phyloP scores from a whole-genome alignment of 1,139 yeast genomes.

The Waltiozyma sp. region DNA sequence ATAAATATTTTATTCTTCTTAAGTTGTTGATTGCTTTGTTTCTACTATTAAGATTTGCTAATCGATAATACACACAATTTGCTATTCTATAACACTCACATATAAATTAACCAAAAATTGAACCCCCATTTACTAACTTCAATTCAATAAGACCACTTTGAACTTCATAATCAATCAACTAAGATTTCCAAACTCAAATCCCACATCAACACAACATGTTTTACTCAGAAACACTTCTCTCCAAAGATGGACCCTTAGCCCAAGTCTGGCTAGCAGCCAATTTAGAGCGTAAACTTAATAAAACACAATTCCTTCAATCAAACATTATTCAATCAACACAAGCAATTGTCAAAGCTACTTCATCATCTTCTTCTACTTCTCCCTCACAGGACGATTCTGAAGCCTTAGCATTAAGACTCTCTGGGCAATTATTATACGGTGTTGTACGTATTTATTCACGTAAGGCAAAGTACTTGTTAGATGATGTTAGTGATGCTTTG shows the following conservation, averaged over 20 bases:
- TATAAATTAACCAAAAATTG: no score
- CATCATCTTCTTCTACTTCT: not conserved
- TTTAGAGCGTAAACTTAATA: conserved; percentile 69
- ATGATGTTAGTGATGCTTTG: conserved; percentile 76
- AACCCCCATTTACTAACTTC: no score
- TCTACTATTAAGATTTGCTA: no score
- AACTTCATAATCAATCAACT: not conserved
- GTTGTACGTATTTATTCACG: conserved; percentile 82
- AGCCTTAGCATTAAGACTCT: conserved; percentile 67
- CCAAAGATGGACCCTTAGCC: conserved; percentile 76
- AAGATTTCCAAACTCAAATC: not conserved
- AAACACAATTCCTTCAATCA: conserved; percentile 64
- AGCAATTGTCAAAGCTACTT: conserved; percentile 32
- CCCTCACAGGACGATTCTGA: conserved; percentile 19
- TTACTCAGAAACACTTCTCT: conserved; percentile 34
- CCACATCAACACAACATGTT: conserved; percentile 19
- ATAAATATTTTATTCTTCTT: no score
- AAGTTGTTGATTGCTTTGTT: no score
- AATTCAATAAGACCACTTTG: not conserved
- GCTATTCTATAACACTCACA: no score
- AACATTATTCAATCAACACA: conserved; percentile 60
- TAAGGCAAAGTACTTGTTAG: conserved; percentile 73
- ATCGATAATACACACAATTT: no score
- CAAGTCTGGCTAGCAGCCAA: conserved; percentile 93
- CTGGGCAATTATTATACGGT: conserved; percentile 84